phyloP scores from a whole-genome alignment of 2,329 filamentous ascomycete species.

The Phaeosphaeriaceae sp. region DNA sequence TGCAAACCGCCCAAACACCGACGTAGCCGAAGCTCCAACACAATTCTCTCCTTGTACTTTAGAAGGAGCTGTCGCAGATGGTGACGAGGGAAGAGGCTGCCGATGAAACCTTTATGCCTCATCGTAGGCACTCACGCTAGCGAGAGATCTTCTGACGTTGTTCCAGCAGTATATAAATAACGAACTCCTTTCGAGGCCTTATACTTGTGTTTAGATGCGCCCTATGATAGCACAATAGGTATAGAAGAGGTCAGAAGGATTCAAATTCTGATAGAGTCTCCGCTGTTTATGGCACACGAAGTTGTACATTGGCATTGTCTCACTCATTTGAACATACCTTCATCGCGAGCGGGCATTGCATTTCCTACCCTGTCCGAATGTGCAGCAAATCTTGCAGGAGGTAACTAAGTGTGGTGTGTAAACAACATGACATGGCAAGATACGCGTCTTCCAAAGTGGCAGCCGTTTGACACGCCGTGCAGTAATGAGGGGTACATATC shows the following conservation, averaged over 20 bases:
- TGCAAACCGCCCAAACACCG: slow-evolving; percentile 36
- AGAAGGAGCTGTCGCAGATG: background rate
- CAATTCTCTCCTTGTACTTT: background rate
- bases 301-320: no score
- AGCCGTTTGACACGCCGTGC: background rate
- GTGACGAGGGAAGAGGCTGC: background rate
- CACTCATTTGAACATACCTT: no score
- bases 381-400: background rate
- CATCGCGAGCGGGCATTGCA: no score
- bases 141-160: no score
- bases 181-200: no score
- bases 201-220: no score
- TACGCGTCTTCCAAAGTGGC: background rate
- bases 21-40: slow-evolving; percentile 6
- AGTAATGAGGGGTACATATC: slow-evolving; percentile 10
- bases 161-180: no score
- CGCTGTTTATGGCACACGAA: no score
- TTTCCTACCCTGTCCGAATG: background rate
- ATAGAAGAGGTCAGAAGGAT: no score
- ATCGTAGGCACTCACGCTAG: no score
- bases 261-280: no score
- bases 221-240: no score
- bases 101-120: background rate
- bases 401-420: background rate
- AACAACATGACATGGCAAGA: background rate